These are phyloP conservation scores for Vitis hybrid DNA, from an alignment of 177 flowering plant species.

Conservation along the genomic window DNA sequence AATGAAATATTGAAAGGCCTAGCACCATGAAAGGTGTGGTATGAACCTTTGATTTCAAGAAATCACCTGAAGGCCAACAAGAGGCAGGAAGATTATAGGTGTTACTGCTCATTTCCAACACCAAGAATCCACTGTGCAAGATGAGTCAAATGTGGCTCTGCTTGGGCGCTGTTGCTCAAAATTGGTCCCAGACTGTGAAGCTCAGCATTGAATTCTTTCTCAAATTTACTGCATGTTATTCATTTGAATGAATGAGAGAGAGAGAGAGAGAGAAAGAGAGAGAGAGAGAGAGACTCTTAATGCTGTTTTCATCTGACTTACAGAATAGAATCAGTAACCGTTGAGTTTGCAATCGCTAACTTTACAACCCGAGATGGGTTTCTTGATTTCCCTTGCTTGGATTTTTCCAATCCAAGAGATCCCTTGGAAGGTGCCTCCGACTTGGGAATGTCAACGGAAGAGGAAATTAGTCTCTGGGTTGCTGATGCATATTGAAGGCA, in stretches of 20 bases:
- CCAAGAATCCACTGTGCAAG: constrained; percentile 95
- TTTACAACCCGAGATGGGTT: constrained; percentile 33
- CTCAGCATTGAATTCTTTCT: constrained; percentile 81
- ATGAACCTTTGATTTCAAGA: too few relatives aligned
- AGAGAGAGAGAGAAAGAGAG: constrained; percentile 3
- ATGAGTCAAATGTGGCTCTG: constrained; percentile 91
- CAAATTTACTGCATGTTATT: constrained; percentile 67
- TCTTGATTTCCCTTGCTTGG: constrained; percentile 44
- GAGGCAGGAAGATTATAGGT: not conserved
- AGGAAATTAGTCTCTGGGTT: constrained; percentile 78
- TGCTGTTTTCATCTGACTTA: constrained; percentile 31
- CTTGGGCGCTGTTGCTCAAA: constrained; percentile 78
- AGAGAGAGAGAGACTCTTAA: not conserved
- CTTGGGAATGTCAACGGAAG: constrained; percentile 54
- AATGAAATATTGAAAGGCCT: too few relatives aligned
- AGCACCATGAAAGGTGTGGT: too few relatives aligned
- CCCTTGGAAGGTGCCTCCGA: constrained; percentile 27
- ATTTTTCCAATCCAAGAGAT: constrained; percentile 25
- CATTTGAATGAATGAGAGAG: not conserved
- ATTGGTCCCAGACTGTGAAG: constrained; percentile 80
- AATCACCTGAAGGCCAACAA: too few relatives aligned
- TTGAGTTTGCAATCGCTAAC: constrained; percentile 34
- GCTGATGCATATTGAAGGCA: constrained; percentile 95
- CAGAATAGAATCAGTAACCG: constrained; percentile 73
- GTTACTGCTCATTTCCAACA: constrained; percentile 49